Percentiles rank a stretch among this genome's conserved stretches.
These are phyloP conservation scores for Lasiosphaeriaceae sp. DNA, from an alignment of 495 filamentous ascomycete genomes.

Conservation along the genomic window DNA sequence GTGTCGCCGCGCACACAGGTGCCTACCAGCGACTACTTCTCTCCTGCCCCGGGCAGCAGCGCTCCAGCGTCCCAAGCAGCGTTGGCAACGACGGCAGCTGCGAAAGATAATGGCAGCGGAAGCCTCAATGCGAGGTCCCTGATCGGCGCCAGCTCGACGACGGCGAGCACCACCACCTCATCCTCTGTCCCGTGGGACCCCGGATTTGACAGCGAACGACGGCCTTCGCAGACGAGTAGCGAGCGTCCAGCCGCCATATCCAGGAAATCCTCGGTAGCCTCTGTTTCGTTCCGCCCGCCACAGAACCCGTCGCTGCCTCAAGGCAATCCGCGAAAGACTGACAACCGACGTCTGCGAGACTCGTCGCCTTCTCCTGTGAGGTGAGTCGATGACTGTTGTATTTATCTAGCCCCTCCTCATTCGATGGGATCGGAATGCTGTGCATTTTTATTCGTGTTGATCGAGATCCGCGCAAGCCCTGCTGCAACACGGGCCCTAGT, in stretches of 20 bases:
- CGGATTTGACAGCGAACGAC: conserved; percentile 15
- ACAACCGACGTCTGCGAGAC: conserved; percentile 36
- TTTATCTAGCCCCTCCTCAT: background rate
- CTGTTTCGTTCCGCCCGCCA: conserved; percentile 38
- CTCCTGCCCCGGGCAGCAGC: background rate
- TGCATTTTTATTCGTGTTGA: background rate
- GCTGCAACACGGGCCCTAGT: conserved; percentile 17
- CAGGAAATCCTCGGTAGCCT: conserved; percentile 42
- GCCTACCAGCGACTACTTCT: conserved; percentile 34
- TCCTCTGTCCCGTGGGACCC: conserved; percentile 18
- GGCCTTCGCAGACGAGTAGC: conserved; percentile 21
- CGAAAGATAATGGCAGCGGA: conserved; percentile 17
- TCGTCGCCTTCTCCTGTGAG: conserved; percentile 44
- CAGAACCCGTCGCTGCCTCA: conserved; percentile 43
- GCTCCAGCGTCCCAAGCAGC: background rate
- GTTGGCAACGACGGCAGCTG: background rate
- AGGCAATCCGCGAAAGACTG: conserved; percentile 40
- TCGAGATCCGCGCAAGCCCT: background rate
- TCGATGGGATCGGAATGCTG: background rate
- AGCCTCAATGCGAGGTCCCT: conserved; percentile 7
- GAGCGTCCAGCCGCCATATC: conserved; percentile 19
- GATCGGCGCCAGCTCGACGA: conserved; percentile 18
- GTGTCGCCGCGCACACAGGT: conserved; percentile 37
- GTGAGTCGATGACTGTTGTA: conserved; percentile 32
- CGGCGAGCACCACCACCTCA: conserved; percentile 20